These are phyloP conservation scores for Amanita pallidorosea DNA, from an alignment of 768 basidiomycete species.

Conservation along the genomic window DNA sequence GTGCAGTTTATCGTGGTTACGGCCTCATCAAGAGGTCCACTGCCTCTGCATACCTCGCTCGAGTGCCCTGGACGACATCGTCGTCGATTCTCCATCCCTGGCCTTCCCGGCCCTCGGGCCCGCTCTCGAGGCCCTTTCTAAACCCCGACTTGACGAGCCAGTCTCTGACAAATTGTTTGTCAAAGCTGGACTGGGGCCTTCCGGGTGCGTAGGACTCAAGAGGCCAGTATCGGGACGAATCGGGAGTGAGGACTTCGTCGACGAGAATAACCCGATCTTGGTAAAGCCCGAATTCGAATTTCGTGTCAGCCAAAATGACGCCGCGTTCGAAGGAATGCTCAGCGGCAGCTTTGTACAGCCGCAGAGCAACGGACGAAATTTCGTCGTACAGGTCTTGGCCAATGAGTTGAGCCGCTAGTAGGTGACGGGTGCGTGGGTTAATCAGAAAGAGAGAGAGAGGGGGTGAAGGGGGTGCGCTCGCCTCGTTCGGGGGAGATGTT, in stretches of 20 bases:
- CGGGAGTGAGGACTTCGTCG: conserved; percentile 95
- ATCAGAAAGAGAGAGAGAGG: too few relatives aligned
- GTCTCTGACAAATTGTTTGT: conserved; percentile 94
- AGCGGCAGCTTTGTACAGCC: conserved; percentile 66
- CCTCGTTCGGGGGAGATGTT: conserved; percentile 85
- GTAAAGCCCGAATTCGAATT: conserved; percentile 91
- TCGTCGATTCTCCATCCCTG: conserved; percentile 75
- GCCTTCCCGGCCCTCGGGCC: conserved; percentile 51
- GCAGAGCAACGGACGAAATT: conserved; percentile 49
- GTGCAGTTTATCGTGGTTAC: not conserved
- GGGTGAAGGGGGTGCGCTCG: conserved; percentile 15
- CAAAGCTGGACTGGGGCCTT: conserved; percentile 77
- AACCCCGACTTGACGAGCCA: conserved; percentile 74
- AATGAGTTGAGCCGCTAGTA: conserved; percentile 52
- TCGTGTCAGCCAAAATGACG: conserved; percentile 94
- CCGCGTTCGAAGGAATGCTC: conserved; percentile 63
- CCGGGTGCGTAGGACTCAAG: conserved; percentile 63
- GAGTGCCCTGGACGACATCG: conserved; percentile 68
- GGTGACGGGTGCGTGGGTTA: not conserved
- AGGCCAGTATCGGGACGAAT: conserved; percentile 97
- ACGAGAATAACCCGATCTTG: conserved; percentile 57
- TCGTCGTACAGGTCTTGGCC: conserved; percentile 53
- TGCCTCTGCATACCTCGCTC: conserved; percentile 70
- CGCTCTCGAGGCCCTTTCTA: conserved; percentile 67
- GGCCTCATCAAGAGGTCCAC: conserved; percentile 39